Conservation (phyloP, 345 rosid genomes). For the Rhodomyrtus tomentosa region DNA sequence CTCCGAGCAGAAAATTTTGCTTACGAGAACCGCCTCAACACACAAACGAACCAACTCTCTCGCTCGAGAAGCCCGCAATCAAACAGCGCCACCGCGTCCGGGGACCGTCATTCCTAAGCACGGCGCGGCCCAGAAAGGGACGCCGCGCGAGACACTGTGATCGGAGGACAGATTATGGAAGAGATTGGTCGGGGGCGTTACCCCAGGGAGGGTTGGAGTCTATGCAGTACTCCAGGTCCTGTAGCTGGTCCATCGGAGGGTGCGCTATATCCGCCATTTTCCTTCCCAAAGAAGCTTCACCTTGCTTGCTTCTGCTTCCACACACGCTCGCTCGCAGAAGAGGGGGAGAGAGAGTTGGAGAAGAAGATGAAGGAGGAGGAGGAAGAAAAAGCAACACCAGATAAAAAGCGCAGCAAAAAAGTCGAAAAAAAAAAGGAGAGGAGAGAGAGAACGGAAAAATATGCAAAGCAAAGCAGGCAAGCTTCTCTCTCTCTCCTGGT, state of each 20-base stretch:
- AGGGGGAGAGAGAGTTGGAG: not conserved
- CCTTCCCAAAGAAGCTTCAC: not conserved
- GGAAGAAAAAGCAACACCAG: conserved; percentile 7
- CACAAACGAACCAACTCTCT: not conserved
- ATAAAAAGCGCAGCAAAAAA: conserved; percentile 43
- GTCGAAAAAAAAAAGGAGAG: conserved; percentile 1
- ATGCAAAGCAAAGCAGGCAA: conserved; percentile 1
- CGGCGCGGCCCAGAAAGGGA: not conserved
- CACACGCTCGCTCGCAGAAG: not conserved
- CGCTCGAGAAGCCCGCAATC: not conserved
- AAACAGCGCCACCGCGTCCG: not conserved
- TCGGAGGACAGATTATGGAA: not conserved
- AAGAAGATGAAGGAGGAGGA: conserved; percentile 1
- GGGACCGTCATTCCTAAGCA: not conserved
- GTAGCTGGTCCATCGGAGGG: conserved; percentile 93
- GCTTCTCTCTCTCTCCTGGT: conserved; percentile 1
- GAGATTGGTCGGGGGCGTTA: conserved; percentile 9
- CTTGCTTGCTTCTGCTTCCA: not conserved
- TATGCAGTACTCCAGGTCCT: conserved; percentile 98
- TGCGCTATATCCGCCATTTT: conserved; percentile 57
- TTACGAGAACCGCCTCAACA: not conserved
- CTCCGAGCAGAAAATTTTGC: not conserved
- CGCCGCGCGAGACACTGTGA: not conserved
- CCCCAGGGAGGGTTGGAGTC: conserved; percentile 99
- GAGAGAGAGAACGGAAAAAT: conserved; percentile 16